A percentile compares a stretch with the other conserved stretches of the same genome.
Evolutionary conservation across 352 stramenopile species (phyloP).

Genomic region (Globisporangium parvum): DNA sequence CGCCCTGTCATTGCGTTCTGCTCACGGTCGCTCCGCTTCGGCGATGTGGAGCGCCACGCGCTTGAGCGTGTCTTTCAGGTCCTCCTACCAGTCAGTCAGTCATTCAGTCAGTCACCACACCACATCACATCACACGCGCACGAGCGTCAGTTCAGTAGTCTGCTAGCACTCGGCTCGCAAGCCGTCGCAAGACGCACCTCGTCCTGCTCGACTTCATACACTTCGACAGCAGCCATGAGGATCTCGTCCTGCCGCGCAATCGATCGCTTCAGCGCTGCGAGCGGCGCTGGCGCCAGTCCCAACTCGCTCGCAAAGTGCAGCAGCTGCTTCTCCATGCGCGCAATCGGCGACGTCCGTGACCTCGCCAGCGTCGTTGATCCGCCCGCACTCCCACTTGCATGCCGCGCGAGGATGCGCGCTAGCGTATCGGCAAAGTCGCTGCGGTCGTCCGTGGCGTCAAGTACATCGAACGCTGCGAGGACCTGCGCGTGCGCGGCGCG

Average conservation of each 20-base stretch:
- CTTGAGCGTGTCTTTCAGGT: slow-evolving; percentile 46
- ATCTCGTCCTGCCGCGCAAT: slow-evolving; percentile 35
- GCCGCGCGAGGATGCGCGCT: slow-evolving; percentile 27
- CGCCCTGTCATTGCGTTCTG: no score
- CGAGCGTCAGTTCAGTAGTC: neutral
- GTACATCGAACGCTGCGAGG: slow-evolving; percentile 54
- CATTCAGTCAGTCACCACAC: no score
- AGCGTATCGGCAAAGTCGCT: slow-evolving; percentile 54
- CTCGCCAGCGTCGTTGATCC: neutral
- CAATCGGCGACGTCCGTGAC: slow-evolving; percentile 7
- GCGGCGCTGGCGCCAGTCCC: slow-evolving; percentile 17
- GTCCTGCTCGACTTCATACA: slow-evolving; percentile 34
- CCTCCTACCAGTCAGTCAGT: slow-evolving; percentile 17
- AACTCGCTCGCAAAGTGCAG: slow-evolving; percentile 34
- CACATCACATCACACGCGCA: no score
- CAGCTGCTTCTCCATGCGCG: slow-evolving; percentile 35
- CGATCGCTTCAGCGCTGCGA: slow-evolving; percentile 29
- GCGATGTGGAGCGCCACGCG: slow-evolving; percentile 33
- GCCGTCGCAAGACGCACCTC: no score
- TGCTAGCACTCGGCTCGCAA: no score
- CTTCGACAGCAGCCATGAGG: slow-evolving; percentile 30
- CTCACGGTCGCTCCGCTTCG: neutral
- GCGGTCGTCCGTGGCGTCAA: slow-evolving; percentile 34
- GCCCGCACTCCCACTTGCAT: no score
- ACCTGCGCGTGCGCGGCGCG: slow-evolving; percentile 28